Base-by-base conservation (phyloP, 176 grass and related monocot genomes). In the Triticum urartu region DNA sequence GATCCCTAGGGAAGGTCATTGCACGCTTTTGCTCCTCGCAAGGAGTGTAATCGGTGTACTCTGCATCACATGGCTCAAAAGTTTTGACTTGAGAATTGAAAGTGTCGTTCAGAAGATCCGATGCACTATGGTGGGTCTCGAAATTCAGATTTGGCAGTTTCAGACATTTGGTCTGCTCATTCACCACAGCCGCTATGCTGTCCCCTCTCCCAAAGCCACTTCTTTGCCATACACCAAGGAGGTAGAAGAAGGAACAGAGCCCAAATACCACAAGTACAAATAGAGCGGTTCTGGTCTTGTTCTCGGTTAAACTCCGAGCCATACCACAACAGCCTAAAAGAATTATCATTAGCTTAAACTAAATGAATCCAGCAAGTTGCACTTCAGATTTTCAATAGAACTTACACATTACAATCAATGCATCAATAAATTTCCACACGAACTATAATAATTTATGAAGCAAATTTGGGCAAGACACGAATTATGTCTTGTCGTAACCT, bases 1-100 rank as follows among this genome's bases (percentile, higher is more conserved):
- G 91, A 20, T 90, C 81, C 59, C 89, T 84, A 20, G 90, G 90
- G 80, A 93, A 98, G 50, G 86, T 92, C 95, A 94, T 93, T 3
- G 90, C 93, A 79, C 83, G 89, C 66, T 84, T 90, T 84, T 91
- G 93, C 84, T 98, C 89, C 74, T 93, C 91, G 43, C 95, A 98
- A 67, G 95, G 95, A 79, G 95, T 98, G 86, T 98, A 98, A 86
- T 98, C 93, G 40, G 88, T 93, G 79, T 91, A 95, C 43, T 86
- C 75, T 34, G 54, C 68, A 70, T 86, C 67, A 66, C 94, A 95
- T 90, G 94, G 87, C 68, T 94, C 39, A 58, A 97, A 94, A 45
- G 64, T 33, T 92, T 61, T 63, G 24, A 72, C 48, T 58, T 87
- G 42, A 17, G 77, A 84, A 81, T 63, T 87, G 28, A 65, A 35